These are phyloP conservation scores for Diplocarpon rosae DNA, from an alignment of 2,329 filamentous ascomycete species.

Conservation along the genomic window DNA sequence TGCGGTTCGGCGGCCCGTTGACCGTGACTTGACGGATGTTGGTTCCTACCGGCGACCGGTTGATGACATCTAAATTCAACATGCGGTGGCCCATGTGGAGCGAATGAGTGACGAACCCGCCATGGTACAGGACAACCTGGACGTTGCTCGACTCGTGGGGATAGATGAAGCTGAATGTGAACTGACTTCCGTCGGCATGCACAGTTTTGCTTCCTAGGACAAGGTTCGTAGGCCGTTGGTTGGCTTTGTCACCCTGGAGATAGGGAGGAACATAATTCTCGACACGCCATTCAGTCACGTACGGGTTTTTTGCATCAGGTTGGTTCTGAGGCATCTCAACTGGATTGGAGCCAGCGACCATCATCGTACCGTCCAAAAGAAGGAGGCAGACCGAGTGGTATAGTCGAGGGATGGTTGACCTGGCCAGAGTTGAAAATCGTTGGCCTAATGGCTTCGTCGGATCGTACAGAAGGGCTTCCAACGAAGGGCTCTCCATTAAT, in stretches of 20 bases:
- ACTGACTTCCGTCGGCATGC: conserved; percentile 31
- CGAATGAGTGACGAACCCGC: conserved; percentile 49
- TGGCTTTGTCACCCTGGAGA: conserved; percentile 38
- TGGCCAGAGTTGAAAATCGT: conserved; percentile 36
- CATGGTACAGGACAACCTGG: conserved; percentile 44
- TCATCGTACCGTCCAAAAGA: conserved; percentile 46
- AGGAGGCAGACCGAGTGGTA: conserved; percentile 52
- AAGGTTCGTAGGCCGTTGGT: conserved; percentile 37
- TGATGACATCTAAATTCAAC: conserved; percentile 39
- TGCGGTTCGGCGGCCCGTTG: conserved; percentile 42
- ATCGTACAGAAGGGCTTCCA: conserved; percentile 47
- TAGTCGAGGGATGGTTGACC: conserved; percentile 35
- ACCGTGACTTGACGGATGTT: conserved; percentile 31
- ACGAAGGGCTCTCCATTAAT: conserved; percentile 40
- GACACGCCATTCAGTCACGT: conserved; percentile 48
- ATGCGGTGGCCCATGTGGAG: conserved; percentile 52
- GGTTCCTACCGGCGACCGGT: conserved; percentile 34
- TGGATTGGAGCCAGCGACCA: conserved; percentile 50
- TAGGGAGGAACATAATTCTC: conserved; percentile 53
- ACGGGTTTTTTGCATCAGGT: conserved; percentile 35
- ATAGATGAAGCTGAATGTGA: conserved; percentile 37
- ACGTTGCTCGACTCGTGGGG: conserved; percentile 32
- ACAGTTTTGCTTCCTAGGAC: conserved; percentile 34
- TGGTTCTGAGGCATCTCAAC: conserved; percentile 44
- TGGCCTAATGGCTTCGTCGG: conserved; percentile 38